Evolutionary conservation across 2,329 filamentous ascomycete genomes (phyloP), one percentile per base, ranked within the genome.

Genomic region (Balansia obtecta): DNA sequence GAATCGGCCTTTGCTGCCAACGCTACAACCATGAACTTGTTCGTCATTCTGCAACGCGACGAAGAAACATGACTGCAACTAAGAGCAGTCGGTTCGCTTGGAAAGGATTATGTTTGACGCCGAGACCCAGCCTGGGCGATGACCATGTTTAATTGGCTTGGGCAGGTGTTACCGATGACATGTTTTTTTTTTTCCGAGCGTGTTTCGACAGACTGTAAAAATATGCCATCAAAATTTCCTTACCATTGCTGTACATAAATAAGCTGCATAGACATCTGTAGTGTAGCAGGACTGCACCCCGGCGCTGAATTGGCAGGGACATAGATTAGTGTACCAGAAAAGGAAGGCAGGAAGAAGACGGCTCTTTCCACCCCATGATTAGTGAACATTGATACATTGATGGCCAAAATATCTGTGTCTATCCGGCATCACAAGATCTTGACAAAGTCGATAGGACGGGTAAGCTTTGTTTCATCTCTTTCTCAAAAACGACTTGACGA

Each of bases 1-100:
- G 38, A 79, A 79, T 55, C 66, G 71, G 58, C 75, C 77, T 2
- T 57, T 80, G 43, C 58, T 80, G 22, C 69, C 74, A 30, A 64
- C 60, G 16, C 50, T 66, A 46, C 65, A 67, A 38, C 51, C 55
- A 20, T 47, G 44, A 49, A 32, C 7, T 34, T 37, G 4, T 39
- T 27, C 4, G 8, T 27, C 5, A 27, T 27, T 27, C 7, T 8
- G 8, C 27, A 27, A 27, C 8, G 27, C 27, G 8, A 27, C 27
- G 27, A 27, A 22, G 20, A 22, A 22, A 22, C 20, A 22, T 22
- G 20, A 22, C 20, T 27, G 27, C 27, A 27, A 27, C 2, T 4
- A 27, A 27, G 27, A 27, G 27, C 27, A 27, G 27, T 27, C 27
- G 27, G 27, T 4, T 27, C 8, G 27, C 27, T 27, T 27, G 27